These are phyloP conservation scores for Sporisorium reilianum DNA, from an alignment of 1,284 basidiomycete species.

Conservation along the genomic window DNA sequence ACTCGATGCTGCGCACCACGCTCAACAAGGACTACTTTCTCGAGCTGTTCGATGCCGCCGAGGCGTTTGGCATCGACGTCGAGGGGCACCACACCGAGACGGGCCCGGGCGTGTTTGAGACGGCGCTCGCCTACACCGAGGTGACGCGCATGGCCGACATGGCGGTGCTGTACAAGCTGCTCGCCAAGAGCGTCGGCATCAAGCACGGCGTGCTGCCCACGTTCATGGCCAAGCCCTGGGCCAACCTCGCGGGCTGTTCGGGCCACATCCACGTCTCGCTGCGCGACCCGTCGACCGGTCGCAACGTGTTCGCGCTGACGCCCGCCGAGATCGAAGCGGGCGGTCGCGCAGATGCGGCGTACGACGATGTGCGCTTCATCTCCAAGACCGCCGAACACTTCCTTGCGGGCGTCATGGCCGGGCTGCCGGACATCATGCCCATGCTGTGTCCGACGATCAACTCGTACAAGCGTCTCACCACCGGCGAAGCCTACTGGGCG, in stretches of 20 bases:
- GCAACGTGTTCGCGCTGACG: constrained; percentile 82
- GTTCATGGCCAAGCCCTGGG: constrained; percentile 98
- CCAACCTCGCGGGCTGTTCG: constrained; percentile 54
- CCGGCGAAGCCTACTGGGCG: constrained; percentile 93
- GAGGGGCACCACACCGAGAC: constrained; percentile 98
- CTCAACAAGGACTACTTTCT: constrained; percentile 90
- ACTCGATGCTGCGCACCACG: constrained; percentile 64
- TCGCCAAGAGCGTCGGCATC: constrained; percentile 92
- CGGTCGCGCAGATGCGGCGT: constrained; percentile 77
- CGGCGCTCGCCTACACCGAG: constrained; percentile 89
- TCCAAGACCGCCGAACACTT: constrained; percentile 90
- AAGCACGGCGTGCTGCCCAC: constrained; percentile 87
- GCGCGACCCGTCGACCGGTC: constrained; percentile 75
- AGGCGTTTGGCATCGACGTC: constrained; percentile 82
- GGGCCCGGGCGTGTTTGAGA: constrained; percentile 86
- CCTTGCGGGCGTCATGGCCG: constrained; percentile 88
- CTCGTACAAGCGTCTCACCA: constrained; percentile 95
- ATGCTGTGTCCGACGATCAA: constrained; percentile 89
- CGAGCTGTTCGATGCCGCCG: constrained; percentile 83
- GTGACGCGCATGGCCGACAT: constrained; percentile 92
- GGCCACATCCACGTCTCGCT: constrained; percentile 94
- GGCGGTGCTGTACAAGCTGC: constrained; percentile 89
- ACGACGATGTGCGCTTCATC: constrained; percentile 84
- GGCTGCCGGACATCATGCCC: constrained; percentile 80
- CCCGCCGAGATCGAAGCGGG: constrained; percentile 76